Evolutionary conservation across 768 basidiomycete species (phyloP), one percentile per base, ranked within the genome.

Genomic region (Trametes villosa): DNA sequence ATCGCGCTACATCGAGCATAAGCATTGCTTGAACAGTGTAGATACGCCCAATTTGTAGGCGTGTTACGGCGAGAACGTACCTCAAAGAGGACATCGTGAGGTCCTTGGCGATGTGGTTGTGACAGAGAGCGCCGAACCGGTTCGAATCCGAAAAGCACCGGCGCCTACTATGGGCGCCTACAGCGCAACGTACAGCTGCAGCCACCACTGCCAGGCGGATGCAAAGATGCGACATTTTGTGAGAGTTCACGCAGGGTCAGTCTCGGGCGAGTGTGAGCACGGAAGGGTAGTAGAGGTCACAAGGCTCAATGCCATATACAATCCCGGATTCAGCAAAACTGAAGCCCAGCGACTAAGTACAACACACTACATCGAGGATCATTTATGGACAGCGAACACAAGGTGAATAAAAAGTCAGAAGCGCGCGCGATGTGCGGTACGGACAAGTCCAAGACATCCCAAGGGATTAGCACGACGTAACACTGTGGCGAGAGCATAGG

Each of bases 371-470:
- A 57, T 42, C 51, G 30, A 54, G 61, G 42, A 46, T 53, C 65
- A 48, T 52, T 50, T 64, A 67, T 67, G 51, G 58, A 67, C 66
- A 65, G 47, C n/a, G 63, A 67, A 67, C 41, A 29, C 33, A 46
- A 59, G 30, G 46, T 29, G 34, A 63, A 67, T 67, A 67, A 67
- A 65, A 34, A 51, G 36, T 20, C 8, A 27, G n/a, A 63, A 59
- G 40, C 18, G 2, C 26, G 13, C 46, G 51, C 26, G 44, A 45
- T 18, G 26, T 53, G 56, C 46, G 36, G 44, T 58, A 57, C 45
- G 51, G 31, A 34, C 51, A 38, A 46, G 61, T 53, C 50, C 55
- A 49, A 63, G 45, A 49, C 54, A 53, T 62, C 54, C 60, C 61
- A 38, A 38, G 47, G 27, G 29, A 54, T n/a, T 17, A 31, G 48